Conservation (phyloP, 148 eudicot species). For the Dianthus caryophyllus region DNA sequence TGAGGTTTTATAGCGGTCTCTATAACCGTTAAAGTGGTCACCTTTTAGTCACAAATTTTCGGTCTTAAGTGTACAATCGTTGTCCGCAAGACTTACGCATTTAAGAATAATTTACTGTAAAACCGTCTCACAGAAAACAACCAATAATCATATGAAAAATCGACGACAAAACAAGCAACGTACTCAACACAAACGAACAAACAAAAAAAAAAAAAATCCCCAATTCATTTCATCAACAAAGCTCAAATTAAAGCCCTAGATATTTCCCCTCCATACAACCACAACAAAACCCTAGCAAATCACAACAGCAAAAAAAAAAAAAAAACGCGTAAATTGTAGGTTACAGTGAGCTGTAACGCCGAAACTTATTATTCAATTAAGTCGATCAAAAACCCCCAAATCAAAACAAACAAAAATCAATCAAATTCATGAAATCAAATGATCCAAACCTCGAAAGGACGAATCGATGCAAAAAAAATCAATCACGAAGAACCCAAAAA, state of each 20-base stretch:
- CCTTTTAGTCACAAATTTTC: no score
- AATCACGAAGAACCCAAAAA: no score
- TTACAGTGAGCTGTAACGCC: slow-evolving; percentile 12
- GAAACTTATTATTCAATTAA: background rate
- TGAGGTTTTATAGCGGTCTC: no score
- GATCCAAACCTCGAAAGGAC: slow-evolving; percentile 15
- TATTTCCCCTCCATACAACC: slow-evolving; percentile 4
- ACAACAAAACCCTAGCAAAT: slow-evolving; percentile 18
- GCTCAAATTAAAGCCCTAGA: slow-evolving; percentile 26
- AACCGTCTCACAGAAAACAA: no score
- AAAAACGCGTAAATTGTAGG: slow-evolving; percentile 23
- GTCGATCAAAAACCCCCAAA: background rate
- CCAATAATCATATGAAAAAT: background rate
- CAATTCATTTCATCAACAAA: background rate
- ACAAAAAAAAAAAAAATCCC: background rate
- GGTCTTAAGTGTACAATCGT: no score
- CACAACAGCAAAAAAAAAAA: background rate
- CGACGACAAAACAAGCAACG: background rate
- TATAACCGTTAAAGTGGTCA: no score
- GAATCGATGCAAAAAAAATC: background rate
- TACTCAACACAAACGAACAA: background rate
- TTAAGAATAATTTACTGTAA: no score
- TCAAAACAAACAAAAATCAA: background rate
- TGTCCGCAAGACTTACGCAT: no score
- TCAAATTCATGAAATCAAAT: no score